Evolutionary conservation across 2,329 filamentous ascomycete species (phyloP).

Genomic region (Penicillium frequentans): DNA sequence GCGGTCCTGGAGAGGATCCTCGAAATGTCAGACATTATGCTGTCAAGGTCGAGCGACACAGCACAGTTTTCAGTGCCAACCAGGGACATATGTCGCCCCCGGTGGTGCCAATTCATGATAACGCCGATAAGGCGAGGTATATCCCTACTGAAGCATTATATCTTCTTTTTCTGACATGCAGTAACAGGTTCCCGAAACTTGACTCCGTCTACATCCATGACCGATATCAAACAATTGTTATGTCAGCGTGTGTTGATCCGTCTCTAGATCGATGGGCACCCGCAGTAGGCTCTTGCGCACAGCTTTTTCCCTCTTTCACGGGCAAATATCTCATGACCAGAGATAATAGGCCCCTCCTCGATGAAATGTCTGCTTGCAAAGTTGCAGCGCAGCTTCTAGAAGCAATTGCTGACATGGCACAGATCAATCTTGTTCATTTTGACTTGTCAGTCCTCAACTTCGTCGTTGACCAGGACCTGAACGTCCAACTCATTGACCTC

Average conservation of each 20-base stretch:
- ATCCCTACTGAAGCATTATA: constrained; percentile 30
- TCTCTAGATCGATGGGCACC: not conserved
- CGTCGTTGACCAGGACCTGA: constrained; percentile 28
- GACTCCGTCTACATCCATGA: constrained; percentile 31
- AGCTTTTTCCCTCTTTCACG: constrained; percentile 9
- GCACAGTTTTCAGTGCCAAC: constrained; percentile 1
- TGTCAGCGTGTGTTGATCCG: constrained; percentile 26
- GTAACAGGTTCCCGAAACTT: constrained; percentile 28
- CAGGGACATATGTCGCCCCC: not conserved
- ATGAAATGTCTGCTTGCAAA: constrained; percentile 29
- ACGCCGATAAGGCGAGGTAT: constrained; percentile 7
- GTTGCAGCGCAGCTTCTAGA: constrained; percentile 31
- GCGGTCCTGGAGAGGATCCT: not conserved
- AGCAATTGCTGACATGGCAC: constrained; percentile 27
- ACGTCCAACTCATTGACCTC: constrained; percentile 31
- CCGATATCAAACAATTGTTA: constrained; percentile 25
- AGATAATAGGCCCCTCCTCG: constrained; percentile 18
- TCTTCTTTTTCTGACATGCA: constrained; percentile 23
- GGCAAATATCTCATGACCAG: constrained; percentile 13
- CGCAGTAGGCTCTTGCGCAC: not conserved
- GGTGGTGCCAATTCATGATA: constrained; percentile 9
- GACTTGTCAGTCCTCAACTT: constrained; percentile 33
- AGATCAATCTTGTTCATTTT: constrained; percentile 28
- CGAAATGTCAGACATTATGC: constrained; percentile 15
- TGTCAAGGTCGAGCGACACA: constrained; percentile 22